Base-by-base conservation (phyloP, 176 grass and related monocot genomes). In the Oryza punctata region DNA sequence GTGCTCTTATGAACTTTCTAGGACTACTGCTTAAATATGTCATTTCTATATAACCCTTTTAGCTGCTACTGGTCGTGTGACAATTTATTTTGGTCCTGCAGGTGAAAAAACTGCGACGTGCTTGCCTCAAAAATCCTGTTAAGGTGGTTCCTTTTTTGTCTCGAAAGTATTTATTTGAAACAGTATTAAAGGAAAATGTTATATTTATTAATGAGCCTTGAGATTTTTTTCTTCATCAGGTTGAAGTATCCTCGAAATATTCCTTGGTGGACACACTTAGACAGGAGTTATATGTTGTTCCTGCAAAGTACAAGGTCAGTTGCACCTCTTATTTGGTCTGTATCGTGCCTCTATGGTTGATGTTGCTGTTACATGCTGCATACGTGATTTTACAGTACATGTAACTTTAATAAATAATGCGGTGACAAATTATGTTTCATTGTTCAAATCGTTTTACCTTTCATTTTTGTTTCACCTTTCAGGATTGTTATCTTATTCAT, bases 401-500 rank as follows among this genome's bases (percentile, higher is more conserved):
- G 23, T 32, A 66, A 13, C 2, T 54, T 54, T 19, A 19, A 54
- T 19, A 54, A 54, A 54, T 19, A 54, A 7, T 18, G 47, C 6
- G 46, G 15, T 50, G 15, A 52, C 15, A 18, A 52, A 5, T 52
- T 52, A 15, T 52, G 16, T 18, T 18, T 15, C 15, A 52, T 7
- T 50, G 47, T 50, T 50, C 47, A 18, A 50, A 50, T 19, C 50
- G 16, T 54, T 54, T 54, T 54, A 19, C 6, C 3, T 47, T 54
- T 19, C 50, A 19, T 54, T 54, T 16, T 21, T 54, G 50, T 38
- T 85, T 87, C 5, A 26, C 35, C 38, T 80, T 18, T 80, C 21
- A 98, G 96, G 96, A 98, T 85, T 92, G 93, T 12, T 98, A 98
- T 87, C 93, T 98, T 60, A 80, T 98, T 54, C 90, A 94, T 81